Percentiles rank a stretch among this genome's conserved stretches.
Evolutionary conservation across 2,329 filamentous ascomycete genomes (phyloP).

Genomic region (Fusarium camptoceras): DNA sequence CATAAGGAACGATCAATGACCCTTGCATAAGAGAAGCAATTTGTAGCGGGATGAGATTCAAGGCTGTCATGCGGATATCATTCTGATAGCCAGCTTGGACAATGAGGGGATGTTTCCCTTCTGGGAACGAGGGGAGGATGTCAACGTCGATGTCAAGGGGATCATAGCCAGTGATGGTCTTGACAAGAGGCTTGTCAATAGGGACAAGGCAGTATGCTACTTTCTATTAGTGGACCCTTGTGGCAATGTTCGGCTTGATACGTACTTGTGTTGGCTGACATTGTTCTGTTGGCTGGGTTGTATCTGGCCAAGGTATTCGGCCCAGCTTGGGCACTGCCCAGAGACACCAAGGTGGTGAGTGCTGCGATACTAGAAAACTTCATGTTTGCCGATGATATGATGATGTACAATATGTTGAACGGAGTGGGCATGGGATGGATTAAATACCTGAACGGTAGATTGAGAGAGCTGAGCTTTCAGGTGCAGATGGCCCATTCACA

Average conservation of each 20-base stretch:
- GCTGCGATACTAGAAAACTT: neutral
- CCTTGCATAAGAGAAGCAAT: constrained; percentile 18
- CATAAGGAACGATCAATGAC: constrained; percentile 11
- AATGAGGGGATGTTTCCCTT: constrained; percentile 16
- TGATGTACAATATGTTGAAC: neutral
- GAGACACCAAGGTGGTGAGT: neutral
- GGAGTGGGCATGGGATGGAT: neutral
- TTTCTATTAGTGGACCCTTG: neutral
- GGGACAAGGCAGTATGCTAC: constrained; percentile 18
- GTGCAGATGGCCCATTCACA: neutral
- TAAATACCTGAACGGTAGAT: neutral
- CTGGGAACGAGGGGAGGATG: constrained; percentile 17
- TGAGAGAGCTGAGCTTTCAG: neutral
- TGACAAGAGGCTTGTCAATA: constrained; percentile 7
- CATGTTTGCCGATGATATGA: neutral
- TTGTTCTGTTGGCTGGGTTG: constrained; percentile 25
- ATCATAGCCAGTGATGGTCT: constrained; percentile 13
- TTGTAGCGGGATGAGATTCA: constrained; percentile 2
- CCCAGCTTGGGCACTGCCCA: constrained; percentile 6
- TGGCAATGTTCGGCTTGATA: fast-evolving
- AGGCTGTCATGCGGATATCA: constrained; percentile 23
- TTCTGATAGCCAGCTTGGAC: constrained; percentile 9
- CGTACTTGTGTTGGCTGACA: constrained; percentile 23
- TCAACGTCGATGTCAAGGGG: neutral
- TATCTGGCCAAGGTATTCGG: constrained; percentile 20